A percentile compares a stretch with the other conserved stretches of the same genome.
These are phyloP conservation scores for Paracamarosporium sp. DNA, from an alignment of 2,329 filamentous ascomycete genomes.

Conservation along the genomic window DNA sequence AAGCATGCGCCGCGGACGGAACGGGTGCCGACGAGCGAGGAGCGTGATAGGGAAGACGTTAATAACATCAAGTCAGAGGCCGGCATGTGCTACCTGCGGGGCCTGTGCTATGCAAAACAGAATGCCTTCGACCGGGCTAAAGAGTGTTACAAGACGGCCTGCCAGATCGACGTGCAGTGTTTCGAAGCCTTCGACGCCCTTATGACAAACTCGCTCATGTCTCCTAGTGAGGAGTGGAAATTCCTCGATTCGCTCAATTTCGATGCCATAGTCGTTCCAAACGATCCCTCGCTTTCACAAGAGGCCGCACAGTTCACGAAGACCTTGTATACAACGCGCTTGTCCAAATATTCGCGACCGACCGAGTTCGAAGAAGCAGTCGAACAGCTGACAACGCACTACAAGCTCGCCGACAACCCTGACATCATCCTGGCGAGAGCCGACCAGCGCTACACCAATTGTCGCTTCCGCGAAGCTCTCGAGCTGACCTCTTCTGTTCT, in stretches of 20 bases:
- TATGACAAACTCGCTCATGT: conserved; percentile 94
- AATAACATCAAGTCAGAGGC: conserved; percentile 87
- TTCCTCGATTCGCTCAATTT: conserved; percentile 92
- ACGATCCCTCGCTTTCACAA: conserved; percentile 73
- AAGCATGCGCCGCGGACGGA: conserved; percentile 57
- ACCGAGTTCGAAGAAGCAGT: conserved; percentile 82
- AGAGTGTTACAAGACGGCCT: conserved; percentile 97
- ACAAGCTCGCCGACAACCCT: conserved; percentile 83
- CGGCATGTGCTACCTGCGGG: conserved; percentile 94
- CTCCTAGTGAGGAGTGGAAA: conserved; percentile 85
- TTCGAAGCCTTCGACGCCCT: conserved; percentile 98
- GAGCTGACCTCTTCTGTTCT: conserved; percentile 84
- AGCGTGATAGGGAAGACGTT: conserved; percentile 71
- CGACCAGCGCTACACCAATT: conserved; percentile 92
- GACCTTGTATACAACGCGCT: conserved; percentile 92
- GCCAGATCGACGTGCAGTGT: conserved; percentile 95
- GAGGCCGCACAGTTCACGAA: conserved; percentile 93
- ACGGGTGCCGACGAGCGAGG: conserved; percentile 64
- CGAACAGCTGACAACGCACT: conserved; percentile 91
- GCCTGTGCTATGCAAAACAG: conserved; percentile 93
- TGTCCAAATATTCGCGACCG: conserved; percentile 94
- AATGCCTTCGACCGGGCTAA: conserved; percentile 97
- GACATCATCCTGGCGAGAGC: conserved; percentile 90
- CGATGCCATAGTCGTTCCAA: conserved; percentile 74
- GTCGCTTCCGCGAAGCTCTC: conserved; percentile 87